Conservation (phyloP, 2,329 filamentous ascomycete species). For the Colletotrichum lentis region DNA sequence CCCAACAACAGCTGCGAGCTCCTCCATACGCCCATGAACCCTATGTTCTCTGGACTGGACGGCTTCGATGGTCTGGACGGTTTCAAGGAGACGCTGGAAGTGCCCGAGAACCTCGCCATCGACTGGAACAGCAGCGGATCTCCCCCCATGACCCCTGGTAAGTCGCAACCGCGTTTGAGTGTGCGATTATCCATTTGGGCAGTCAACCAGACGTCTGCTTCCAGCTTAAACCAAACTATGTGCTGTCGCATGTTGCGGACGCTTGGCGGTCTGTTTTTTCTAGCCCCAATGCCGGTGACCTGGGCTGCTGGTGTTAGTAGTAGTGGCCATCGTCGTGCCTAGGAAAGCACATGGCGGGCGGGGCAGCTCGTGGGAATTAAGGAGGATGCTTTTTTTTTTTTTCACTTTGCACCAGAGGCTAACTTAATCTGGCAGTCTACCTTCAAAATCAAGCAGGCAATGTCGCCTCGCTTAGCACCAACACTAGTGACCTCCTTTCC, state of each 20-base stretch:
- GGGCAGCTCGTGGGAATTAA: slow-evolving; percentile 25
- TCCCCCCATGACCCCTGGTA: slow-evolving; percentile 91
- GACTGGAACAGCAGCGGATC: slow-evolving; percentile 82
- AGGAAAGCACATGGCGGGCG: slow-evolving; percentile 22
- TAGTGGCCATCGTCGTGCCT: neutral
- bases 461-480: slow-evolving; percentile 69
- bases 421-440: slow-evolving; percentile 56
- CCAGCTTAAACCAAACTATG: neutral
- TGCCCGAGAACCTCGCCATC: slow-evolving; percentile 76
- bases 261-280: neutral
- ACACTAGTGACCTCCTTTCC: slow-evolving; percentile 75
- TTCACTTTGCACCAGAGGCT: slow-evolving; percentile 42
- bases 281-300: slow-evolving; percentile 4
- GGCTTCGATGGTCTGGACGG: slow-evolving; percentile 62
- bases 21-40: slow-evolving; percentile 83
- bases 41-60: slow-evolving; percentile 77
- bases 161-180: slow-evolving; percentile 53
- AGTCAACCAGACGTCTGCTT: neutral
- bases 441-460: slow-evolving; percentile 57
- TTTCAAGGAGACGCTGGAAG: slow-evolving; percentile 75
- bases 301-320: neutral
- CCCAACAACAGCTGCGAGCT: slow-evolving; percentile 76
- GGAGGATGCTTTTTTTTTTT: slow-evolving; percentile 4
- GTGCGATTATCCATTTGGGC: slow-evolving; percentile 8
- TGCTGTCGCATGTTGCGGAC: slow-evolving; percentile 10